Conservation (phyloP, 305 asterid species). For the Solanum aculeatissimum region DNA sequence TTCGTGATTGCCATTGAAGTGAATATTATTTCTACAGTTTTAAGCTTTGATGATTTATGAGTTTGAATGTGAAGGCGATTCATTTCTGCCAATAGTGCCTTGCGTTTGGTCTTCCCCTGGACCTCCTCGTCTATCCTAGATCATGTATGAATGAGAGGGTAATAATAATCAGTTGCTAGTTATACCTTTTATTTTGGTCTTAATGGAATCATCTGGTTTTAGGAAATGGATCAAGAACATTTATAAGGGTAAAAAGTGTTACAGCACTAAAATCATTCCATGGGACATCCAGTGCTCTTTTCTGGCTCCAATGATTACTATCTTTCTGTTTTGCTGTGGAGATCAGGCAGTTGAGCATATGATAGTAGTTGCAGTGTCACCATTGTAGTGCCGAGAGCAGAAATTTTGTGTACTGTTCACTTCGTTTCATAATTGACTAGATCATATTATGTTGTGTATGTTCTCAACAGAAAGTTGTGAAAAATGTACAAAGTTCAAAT, state of each 20-base stretch:
- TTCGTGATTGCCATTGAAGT: neutral
- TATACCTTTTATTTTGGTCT: neutral
- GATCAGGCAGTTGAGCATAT: neutral
- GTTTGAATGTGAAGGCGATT: neutral
- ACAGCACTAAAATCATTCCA: neutral
- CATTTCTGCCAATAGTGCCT: neutral
- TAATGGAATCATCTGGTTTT: neutral
- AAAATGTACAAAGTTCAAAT: neutral
- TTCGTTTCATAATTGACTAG: neutral
- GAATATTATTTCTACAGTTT: neutral
- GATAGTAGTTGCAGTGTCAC: neutral
- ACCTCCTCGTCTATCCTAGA: neutral
- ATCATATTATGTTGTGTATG: neutral
- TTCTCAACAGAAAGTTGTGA: neutral
- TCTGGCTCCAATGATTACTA: neutral
- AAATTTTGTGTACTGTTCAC: neutral
- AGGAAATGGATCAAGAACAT: neutral
- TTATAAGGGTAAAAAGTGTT: neutral
- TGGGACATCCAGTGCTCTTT: neutral
- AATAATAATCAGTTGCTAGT: neutral
- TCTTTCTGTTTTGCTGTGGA: neutral
- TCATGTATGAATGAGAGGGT: neutral
- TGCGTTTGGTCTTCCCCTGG: neutral
- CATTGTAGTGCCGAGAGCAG: neutral
- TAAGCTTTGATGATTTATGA: neutral